These are phyloP conservation scores for Venturiaceae sp. DNA, from an alignment of 2,329 filamentous ascomycete species.

Conservation along the genomic window DNA sequence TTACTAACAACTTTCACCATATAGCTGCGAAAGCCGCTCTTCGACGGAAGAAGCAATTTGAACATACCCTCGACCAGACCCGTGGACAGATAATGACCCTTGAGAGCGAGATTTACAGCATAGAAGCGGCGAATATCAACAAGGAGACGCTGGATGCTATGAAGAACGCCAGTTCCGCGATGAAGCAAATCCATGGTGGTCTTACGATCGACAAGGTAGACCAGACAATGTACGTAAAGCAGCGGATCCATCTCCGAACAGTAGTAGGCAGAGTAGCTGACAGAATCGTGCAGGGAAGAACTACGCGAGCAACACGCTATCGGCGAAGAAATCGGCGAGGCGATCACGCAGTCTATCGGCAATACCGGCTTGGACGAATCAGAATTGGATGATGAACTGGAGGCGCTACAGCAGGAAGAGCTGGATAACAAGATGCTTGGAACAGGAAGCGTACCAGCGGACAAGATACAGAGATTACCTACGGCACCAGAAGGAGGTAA, in stretches of 20 bases:
- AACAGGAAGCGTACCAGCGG: constrained; percentile 72
- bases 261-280: neutral
- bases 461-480: constrained; percentile 69
- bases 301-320: constrained; percentile 86
- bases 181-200: constrained; percentile 86
- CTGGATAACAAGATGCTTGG: constrained; percentile 91
- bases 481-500: constrained; percentile 59
- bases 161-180: constrained; percentile 81
- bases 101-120: constrained; percentile 91
- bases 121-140: constrained; percentile 98
- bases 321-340: constrained; percentile 83
- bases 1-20: neutral
- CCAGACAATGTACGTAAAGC: constrained; percentile 68
- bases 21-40: constrained; percentile 82
- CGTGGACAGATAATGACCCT: constrained; percentile 81
- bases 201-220: constrained; percentile 93
- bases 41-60: constrained; percentile 87
- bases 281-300: constrained; percentile 55
- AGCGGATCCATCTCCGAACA: neutral
- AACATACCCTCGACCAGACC: constrained; percentile 87
- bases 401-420: constrained; percentile 79
- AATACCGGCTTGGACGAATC: constrained; percentile 70
- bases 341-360: constrained; percentile 63
- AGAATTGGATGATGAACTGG: constrained; percentile 79
- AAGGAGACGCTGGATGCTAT: constrained; percentile 90